phyloP scores from a whole-genome alignment of 192 early-diverging fungal species.

The Tieghemiomyces parasiticus region DNA sequence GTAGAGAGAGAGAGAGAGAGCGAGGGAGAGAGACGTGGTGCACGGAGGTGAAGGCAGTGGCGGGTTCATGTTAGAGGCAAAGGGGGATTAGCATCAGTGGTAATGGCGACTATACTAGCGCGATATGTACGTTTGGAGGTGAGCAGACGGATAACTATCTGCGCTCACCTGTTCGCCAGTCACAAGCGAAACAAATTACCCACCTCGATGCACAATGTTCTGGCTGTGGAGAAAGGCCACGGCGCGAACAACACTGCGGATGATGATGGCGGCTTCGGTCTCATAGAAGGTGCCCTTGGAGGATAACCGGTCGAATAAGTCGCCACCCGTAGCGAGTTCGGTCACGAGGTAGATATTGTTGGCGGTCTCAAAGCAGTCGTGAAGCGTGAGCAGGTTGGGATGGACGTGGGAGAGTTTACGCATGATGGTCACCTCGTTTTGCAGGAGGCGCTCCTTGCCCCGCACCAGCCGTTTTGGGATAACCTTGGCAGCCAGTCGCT shows the following conservation, averaged over 20 bases:
- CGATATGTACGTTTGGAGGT: too few relatives aligned
- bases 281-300: slow-evolving; percentile 56
- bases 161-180: too few relatives aligned
- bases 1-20: too few relatives aligned
- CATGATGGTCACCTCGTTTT: slow-evolving; percentile 60
- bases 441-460: slow-evolving; percentile 47
- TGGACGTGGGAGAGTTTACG: slow-evolving; percentile 49
- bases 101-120: too few relatives aligned
- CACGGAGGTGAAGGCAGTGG: too few relatives aligned
- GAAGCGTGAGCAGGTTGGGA: slow-evolving; percentile 51
- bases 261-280: slow-evolving; percentile 61
- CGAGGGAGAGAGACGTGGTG: too few relatives aligned
- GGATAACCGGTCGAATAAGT: slow-evolving; percentile 81
- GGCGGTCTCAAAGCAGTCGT: slow-evolving; percentile 69
- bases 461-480: slow-evolving; percentile 63
- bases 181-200: too few relatives aligned
- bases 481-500: slow-evolving; percentile 64
- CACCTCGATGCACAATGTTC: slow-evolving; percentile 76
- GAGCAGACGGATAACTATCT: too few relatives aligned
- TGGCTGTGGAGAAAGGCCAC: slow-evolving; percentile 74
- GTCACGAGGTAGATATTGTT: slow-evolving; percentile 67
- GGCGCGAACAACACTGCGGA: slow-evolving; percentile 60
- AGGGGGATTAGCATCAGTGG: too few relatives aligned
- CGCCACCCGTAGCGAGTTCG: slow-evolving; percentile 73
- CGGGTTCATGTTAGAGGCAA: too few relatives aligned